These are phyloP conservation scores for Mucuna pruriens DNA, from an alignment of 306 rosid species.

Conservation along the genomic window DNA sequence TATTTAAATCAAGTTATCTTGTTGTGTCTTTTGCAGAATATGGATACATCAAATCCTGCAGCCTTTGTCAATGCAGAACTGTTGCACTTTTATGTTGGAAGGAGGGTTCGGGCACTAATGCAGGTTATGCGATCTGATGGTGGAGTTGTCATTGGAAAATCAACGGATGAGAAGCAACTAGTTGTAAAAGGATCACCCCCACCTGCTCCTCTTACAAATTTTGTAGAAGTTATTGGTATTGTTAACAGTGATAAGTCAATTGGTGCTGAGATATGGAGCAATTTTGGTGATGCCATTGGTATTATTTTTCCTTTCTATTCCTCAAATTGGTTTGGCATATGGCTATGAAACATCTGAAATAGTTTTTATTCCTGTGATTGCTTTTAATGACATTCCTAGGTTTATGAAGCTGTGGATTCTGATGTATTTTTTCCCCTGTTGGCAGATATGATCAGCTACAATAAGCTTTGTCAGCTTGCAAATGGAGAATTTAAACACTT, in stretches of 20 bases:
- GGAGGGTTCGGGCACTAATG: slow-evolving; percentile 74
- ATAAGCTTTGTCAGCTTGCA: slow-evolving; percentile 87
- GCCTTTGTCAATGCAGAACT: slow-evolving; percentile 78
- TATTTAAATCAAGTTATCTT: neutral
- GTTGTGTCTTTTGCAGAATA: slow-evolving; percentile 55
- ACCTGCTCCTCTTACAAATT: slow-evolving; percentile 55
- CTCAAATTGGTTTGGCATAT: slow-evolving; percentile 2
- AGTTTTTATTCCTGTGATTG: neutral
- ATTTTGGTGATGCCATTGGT: slow-evolving; percentile 85
- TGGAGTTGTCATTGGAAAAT: slow-evolving; percentile 67
- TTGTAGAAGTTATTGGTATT: slow-evolving; percentile 86
- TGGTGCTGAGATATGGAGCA: slow-evolving; percentile 76
- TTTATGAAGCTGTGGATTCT: slow-evolving; percentile 22
- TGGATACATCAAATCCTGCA: slow-evolving; percentile 83
- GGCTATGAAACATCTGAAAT: neutral
- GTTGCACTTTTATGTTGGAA: slow-evolving; percentile 65
- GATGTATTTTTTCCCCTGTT: slow-evolving; percentile 1
- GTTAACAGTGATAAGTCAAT: slow-evolving; percentile 80
- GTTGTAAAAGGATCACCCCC: slow-evolving; percentile 67
- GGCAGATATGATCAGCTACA: slow-evolving; percentile 73
- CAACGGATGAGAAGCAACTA: slow-evolving; percentile 77
- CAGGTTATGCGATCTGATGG: slow-evolving; percentile 66
- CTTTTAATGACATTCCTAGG: neutral
- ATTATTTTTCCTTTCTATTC: slow-evolving; percentile 33
- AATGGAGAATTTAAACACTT: slow-evolving; percentile 82